Evolutionary conservation across 169 alveolate genomes (phyloP).

Genomic region (Miamiensis avidus): DNA sequence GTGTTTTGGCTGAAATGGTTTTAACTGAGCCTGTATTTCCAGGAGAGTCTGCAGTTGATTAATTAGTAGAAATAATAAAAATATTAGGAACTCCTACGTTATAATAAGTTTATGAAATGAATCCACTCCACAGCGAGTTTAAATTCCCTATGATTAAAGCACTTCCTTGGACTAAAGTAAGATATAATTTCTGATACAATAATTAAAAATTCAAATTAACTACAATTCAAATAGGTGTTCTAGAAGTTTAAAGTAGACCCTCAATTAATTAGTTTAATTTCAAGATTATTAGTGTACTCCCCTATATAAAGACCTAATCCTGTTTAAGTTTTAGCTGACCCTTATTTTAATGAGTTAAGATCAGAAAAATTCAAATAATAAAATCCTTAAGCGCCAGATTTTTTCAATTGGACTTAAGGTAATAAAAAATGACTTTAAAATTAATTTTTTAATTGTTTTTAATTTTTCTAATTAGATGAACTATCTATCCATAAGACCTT

Average conservation of each 20-base stretch:
- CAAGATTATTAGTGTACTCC: slow-evolving; percentile 66
- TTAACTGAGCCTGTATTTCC: slow-evolving; percentile 58
- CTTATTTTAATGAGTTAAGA: slow-evolving; percentile 77
- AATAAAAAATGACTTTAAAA: too few species aligned
- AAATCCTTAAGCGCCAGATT: slow-evolving; percentile 64
- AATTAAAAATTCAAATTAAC: neutral
- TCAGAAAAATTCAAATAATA: slow-evolving; percentile 54
- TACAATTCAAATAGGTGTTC: slow-evolving; percentile 10
- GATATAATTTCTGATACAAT: neutral
- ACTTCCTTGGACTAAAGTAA: slow-evolving; percentile 74
- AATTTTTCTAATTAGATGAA: neutral
- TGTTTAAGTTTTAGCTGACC: slow-evolving; percentile 67
- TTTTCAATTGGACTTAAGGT: slow-evolving; percentile 68
- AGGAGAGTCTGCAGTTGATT: slow-evolving; percentile 67
- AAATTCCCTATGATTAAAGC: slow-evolving; percentile 70
- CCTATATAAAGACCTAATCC: slow-evolving; percentile 71
- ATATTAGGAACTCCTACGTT: slow-evolving; percentile 81
- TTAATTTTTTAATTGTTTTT: too few species aligned
- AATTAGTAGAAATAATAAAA: slow-evolving; percentile 61
- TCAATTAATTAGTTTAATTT: slow-evolving; percentile 58
- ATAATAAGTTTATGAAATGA: slow-evolving; percentile 74
- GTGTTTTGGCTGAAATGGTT: slow-evolving; percentile 52
- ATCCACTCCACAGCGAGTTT: slow-evolving; percentile 67
- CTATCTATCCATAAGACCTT: too few species aligned
- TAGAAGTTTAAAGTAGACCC: slow-evolving; percentile 65